Evolutionary conservation across 768 basidiomycete genomes (phyloP).

Genomic region (Leccinum broughii): DNA sequence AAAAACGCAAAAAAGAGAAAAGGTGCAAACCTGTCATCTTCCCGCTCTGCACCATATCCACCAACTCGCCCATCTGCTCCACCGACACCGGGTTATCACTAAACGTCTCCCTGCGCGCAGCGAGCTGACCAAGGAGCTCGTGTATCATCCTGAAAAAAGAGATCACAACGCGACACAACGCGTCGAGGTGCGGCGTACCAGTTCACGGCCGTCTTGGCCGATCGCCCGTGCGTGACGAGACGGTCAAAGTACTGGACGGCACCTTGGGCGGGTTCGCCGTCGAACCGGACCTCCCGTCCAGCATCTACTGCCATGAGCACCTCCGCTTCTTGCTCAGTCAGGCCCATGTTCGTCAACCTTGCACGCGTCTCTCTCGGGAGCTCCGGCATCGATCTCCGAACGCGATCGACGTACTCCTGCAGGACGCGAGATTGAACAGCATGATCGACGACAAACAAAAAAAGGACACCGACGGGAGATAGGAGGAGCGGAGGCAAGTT

Average conservation of each 20-base stretch:
- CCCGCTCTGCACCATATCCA: constrained; percentile 69
- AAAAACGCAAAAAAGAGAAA: not conserved
- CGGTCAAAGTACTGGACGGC: constrained; percentile 81
- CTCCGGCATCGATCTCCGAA: constrained; percentile 64
- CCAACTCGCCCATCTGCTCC: constrained; percentile 69
- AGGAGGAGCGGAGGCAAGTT: constrained; percentile 79
- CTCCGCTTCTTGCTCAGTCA: constrained; percentile 68
- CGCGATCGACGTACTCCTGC: constrained; percentile 61
- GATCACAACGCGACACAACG: not conserved
- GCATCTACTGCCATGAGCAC: constrained; percentile 75
- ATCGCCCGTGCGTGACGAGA: constrained; percentile 47
- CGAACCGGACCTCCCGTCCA: constrained; percentile 59
- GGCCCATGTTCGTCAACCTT: constrained; percentile 54
- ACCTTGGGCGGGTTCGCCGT: constrained; percentile 51
- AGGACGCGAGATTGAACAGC: not conserved
- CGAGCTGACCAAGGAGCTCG: constrained; percentile 79
- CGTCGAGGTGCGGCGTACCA: constrained; percentile 54
- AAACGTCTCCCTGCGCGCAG: constrained; percentile 56
- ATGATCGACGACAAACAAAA: not conserved
- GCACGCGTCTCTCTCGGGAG: constrained; percentile 65
- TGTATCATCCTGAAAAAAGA: constrained; percentile 73
- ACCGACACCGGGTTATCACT: constrained; percentile 58
- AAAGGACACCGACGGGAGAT: constrained; percentile 41
- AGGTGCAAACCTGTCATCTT: constrained; percentile 66
- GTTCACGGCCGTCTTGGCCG: constrained; percentile 76